Conservation (phyloP, 2,329 filamentous ascomycete genomes). For the Lecanicillium sp. region DNA sequence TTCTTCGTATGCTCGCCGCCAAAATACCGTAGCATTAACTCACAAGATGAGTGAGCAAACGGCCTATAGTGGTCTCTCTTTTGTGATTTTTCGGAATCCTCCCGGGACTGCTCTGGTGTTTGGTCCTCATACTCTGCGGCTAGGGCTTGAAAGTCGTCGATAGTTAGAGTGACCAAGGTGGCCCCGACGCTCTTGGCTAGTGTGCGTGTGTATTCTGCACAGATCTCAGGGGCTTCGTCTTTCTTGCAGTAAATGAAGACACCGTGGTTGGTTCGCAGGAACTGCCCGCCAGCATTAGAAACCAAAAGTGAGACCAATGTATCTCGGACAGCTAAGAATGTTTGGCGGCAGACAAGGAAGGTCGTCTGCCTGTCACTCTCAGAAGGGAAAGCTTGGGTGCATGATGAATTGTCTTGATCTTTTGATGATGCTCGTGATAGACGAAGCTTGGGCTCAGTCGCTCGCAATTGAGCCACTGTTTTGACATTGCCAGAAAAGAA, state of each 20-base stretch:
- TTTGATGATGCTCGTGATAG: not conserved
- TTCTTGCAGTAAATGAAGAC: not conserved
- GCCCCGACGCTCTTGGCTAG: slow-evolving; percentile 1
- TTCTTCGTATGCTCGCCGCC: too few species aligned
- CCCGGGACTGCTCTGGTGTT: not conserved
- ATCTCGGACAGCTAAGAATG: not conserved
- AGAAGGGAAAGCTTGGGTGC: too few species aligned
- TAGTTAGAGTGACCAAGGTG: not conserved
- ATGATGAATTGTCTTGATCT: too few species aligned
- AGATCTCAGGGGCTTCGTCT: not conserved
- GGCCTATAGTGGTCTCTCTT: not conserved
- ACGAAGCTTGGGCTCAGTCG: not conserved
- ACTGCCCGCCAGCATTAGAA: not conserved
- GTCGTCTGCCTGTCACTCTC: not conserved
- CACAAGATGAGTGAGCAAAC: too few species aligned
- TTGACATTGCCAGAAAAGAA: not conserved
- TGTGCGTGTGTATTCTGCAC: not conserved
- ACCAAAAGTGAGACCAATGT: not conserved
- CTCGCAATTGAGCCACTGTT: not conserved
- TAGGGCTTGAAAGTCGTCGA: not conserved
- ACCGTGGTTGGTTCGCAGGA: not conserved
- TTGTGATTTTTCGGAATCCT: too few species aligned
- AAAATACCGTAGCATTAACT: too few species aligned
- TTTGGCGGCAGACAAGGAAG: not conserved
- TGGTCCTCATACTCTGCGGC: not conserved